Base-by-base conservation (phyloP, 2,329 filamentous ascomycete genomes). In the Cordyceps farinosa region DNA sequence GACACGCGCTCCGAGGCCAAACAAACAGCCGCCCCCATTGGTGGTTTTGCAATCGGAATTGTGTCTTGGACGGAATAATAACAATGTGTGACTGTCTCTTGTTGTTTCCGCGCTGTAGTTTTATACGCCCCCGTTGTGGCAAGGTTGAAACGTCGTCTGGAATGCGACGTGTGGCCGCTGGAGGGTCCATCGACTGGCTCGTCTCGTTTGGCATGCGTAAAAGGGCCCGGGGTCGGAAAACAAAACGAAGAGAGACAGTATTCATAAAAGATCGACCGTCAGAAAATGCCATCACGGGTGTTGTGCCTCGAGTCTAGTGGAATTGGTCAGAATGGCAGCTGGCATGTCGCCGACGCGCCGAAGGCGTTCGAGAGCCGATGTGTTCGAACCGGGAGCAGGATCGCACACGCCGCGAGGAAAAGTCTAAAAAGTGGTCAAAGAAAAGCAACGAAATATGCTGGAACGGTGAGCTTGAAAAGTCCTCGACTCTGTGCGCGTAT, bases 91-190 rank as follows among this genome's bases (percentile, higher is more conserved):
- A 22, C 34, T 32, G 29, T 45, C 53, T 15, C 7, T 45, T 40
- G 30, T 13, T 40, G 22, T 51, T 58, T 15, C 42, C 30, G 44
- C 34, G 56, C 11, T 6, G 42, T n/a, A 15, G 5, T 36, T 22
- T 8, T n/a, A 11, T 17, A 36, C 13, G 22, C 42, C 42, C 57
- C 47, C 17, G 13, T 47, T 22, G 47, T 50, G 32, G 11, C 9
- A 30, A 30, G 32, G 44, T 38, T 52, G 57, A 60, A 60, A 60
- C 47, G 29, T 52, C 27, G 47, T 53, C 48, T 61, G 58, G 58
- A 61, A 61, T 61, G 58, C 17, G 58, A 44, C 38, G 38, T 53
- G 58, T 36, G n/a, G 30, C 42, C 7, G 27, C 22, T 29, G 10
- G n/a, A 27, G 56, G 44, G 34, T 44, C 30, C 47, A 44, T 44